phyloP scores from a whole-genome alignment of 805 yeast species.

The Monosporozyma siamensis region DNA sequence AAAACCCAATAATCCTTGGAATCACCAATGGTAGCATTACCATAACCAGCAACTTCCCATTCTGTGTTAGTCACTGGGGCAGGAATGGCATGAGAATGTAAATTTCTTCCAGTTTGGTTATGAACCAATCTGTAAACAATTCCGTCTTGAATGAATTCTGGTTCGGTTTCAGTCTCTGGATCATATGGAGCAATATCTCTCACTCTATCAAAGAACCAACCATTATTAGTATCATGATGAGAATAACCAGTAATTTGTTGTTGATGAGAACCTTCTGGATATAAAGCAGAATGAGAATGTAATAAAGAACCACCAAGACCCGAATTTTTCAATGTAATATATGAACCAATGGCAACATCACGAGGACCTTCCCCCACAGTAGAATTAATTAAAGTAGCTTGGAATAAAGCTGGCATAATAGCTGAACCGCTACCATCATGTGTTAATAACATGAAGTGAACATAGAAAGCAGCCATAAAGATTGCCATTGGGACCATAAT shows the following conservation, averaged over 20 bases:
- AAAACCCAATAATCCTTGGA: slow-evolving; percentile 82
- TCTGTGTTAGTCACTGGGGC: slow-evolving; percentile 62
- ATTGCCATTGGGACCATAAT: slow-evolving; percentile 55
- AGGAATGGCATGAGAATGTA: slow-evolving; percentile 73
- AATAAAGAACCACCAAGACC: slow-evolving; percentile 69
- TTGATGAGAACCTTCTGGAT: slow-evolving; percentile 88
- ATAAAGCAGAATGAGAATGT: slow-evolving; percentile 80
- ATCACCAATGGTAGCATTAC: slow-evolving; percentile 64
- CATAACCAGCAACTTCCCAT: slow-evolving; percentile 85
- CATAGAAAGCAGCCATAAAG: slow-evolving; percentile 57
- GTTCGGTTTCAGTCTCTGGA: slow-evolving; percentile 22
- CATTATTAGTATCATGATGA: slow-evolving; percentile 78
- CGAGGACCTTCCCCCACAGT: slow-evolving; percentile 60
- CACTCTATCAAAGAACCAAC: slow-evolving; percentile 62
- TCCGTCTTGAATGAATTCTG: slow-evolving; percentile 45
- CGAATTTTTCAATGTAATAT: slow-evolving; percentile 45
- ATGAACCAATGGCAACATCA: slow-evolving; percentile 56
- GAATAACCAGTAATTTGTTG: slow-evolving; percentile 93
- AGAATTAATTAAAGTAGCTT: slow-evolving; percentile 63
- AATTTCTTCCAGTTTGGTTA: slow-evolving; percentile 55
- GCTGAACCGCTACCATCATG: slow-evolving; percentile 79
- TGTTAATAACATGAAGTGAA: slow-evolving; percentile 64
- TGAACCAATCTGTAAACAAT: slow-evolving; percentile 67
- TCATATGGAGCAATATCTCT: slow-evolving; percentile 32
- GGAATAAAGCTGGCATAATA: slow-evolving; percentile 71